Base-by-base conservation (phyloP, 352 stramenopile genomes). In the Pilasporangium apinafurcum region DNA sequence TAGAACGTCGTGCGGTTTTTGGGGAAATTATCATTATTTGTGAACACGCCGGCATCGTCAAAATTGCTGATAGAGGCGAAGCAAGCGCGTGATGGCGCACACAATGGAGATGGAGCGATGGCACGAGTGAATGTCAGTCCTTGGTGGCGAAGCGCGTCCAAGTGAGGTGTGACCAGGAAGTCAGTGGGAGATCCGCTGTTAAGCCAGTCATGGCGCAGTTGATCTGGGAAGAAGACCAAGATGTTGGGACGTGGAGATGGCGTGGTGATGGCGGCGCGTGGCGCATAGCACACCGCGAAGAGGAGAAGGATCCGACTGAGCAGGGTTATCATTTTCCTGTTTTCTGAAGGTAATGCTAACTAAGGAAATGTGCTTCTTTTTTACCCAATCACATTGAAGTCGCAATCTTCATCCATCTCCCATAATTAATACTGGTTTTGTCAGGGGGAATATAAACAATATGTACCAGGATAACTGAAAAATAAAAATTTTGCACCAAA, bases 221-320 rank as follows among this genome's bases (percentile, higher is more conserved):
- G 47, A 14, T 66, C 52, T 1, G 52, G 57, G 52, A 66, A 66
- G 31, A 66, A 57, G n/a, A 62, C 57, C 20, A 66, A 37, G 16
- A 66, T 66, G 48, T 66, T 66, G 14, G 53, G 57, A 13, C 57
- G 30, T n/a, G n/a, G n/a, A n/a, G n/a, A n/a, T n/a, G n/a, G n/a
- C n/a, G n/a, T n/a, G n/a, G n/a, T n/a, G n/a, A n/a, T n/a, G n/a
- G n/a, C n/a, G n/a, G n/a, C n/a, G n/a, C n/a, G n/a, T n/a, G n/a
- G n/a, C n/a, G n/a, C n/a, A n/a, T n/a, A n/a, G n/a, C n/a, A n/a
- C n/a, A n/a, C n/a, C n/a, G n/a, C n/a, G n/a, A n/a, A n/a, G n/a
- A n/a, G n/a, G n/a, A n/a, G n/a, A n/a, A n/a, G n/a, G n/a, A n/a
- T n/a, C n/a, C n/a, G n/a, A n/a, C n/a, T n/a, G n/a, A n/a, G n/a